These are phyloP conservation scores for Boletus sp. DNA, from an alignment of 768 basidiomycete species.

Conservation along the genomic window DNA sequence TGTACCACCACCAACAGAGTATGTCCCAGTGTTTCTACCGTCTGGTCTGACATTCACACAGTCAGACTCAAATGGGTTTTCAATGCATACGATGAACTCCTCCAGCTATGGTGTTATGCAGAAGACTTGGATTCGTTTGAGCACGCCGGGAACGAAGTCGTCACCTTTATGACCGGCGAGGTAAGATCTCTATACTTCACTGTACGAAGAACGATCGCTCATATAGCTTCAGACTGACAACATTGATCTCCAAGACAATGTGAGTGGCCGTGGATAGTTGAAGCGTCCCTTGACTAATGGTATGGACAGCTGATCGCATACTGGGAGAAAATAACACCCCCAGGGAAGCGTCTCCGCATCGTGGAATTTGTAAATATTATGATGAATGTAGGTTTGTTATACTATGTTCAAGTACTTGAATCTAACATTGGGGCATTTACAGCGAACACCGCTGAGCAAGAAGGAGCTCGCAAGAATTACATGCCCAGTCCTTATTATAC, in stretches of 20 bases:
- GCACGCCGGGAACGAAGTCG: conserved; percentile 57
- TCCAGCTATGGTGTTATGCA: conserved; percentile 61
- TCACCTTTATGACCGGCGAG: conserved; percentile 52
- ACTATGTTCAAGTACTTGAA: background rate
- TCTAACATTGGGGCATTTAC: background rate
- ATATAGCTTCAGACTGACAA: conserved; percentile 28
- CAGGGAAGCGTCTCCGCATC: conserved; percentile 47
- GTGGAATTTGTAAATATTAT: conserved; percentile 54
- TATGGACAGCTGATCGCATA: conserved; percentile 54
- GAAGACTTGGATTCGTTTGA: conserved; percentile 66
- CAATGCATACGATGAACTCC: conserved; percentile 59
- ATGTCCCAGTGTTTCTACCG: conserved; percentile 23
- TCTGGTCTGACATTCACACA: background rate
- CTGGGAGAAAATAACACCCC: conserved; percentile 59
- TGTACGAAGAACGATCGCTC: background rate
- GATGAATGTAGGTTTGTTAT: conserved; percentile 49
- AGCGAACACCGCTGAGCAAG: conserved; percentile 55
- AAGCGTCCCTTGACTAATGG: conserved; percentile 7
- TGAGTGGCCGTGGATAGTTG: conserved; percentile 32
- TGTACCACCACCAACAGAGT: conserved; percentile 67
- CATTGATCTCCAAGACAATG: conserved; percentile 61
- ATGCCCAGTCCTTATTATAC: conserved; percentile 66
- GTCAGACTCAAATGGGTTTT: conserved; percentile 56
- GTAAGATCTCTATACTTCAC: conserved; percentile 38
- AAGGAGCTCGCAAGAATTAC: conserved; percentile 50